These are phyloP conservation scores for Penicillium sp. DNA, from an alignment of 2,329 filamentous ascomycete genomes.

Conservation along the genomic window DNA sequence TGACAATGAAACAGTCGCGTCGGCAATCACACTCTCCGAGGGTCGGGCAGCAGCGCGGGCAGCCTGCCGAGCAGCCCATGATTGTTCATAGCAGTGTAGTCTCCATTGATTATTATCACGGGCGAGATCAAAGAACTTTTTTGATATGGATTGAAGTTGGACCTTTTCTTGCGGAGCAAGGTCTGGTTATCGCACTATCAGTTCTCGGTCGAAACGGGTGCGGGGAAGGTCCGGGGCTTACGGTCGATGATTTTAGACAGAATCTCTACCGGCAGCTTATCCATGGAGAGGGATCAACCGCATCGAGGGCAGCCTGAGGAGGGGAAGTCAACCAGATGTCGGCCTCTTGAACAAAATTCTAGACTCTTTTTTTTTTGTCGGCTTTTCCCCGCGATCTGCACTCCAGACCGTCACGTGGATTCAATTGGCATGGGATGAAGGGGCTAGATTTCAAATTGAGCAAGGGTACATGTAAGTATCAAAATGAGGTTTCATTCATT, in stretches of 20 bases:
- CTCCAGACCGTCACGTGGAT: constrained; percentile 22
- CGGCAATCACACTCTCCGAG: constrained; percentile 51
- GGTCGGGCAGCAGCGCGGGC: constrained; percentile 20
- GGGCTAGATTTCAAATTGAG: neutral
- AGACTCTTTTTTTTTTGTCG: neutral
- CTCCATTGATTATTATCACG: constrained; percentile 79
- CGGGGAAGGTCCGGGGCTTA: constrained; percentile 43
- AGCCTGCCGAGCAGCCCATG: constrained; percentile 59
- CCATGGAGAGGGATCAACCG: constrained; percentile 38
- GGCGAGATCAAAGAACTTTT: constrained; percentile 62
- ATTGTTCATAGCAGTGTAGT: constrained; percentile 68
- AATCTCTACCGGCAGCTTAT: constrained; percentile 63
- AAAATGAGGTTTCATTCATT: neutral
- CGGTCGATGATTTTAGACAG: constrained; percentile 62
- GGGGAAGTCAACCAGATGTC: constrained; percentile 2
- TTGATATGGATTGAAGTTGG: constrained; percentile 67
- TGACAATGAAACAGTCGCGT: constrained; percentile 32
- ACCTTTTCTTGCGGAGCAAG: constrained; percentile 65
- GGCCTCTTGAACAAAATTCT: constrained; percentile 14
- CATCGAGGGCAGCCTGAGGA: constrained; percentile 25
- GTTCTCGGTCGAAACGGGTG: constrained; percentile 20
- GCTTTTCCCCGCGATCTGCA: constrained; percentile 21
- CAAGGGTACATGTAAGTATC: neutral
- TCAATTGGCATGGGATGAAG: neutral
- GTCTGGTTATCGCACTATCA: constrained; percentile 43